Conservation (phyloP, 208 protist genomes). For the Leishmania tarentolae region DNA sequence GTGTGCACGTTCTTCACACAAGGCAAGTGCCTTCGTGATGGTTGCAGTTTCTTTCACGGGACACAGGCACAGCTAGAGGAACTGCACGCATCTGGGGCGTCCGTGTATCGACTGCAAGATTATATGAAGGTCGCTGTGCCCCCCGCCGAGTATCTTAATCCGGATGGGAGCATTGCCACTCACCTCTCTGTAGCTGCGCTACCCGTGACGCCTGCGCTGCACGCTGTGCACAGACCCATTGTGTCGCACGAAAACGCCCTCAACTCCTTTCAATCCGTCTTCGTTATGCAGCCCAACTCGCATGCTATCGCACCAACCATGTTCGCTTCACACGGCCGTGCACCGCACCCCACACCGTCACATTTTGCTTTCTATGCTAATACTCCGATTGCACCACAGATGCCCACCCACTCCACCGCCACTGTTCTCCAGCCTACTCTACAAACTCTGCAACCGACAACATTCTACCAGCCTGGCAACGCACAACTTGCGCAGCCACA, state of each 20-base stretch:
- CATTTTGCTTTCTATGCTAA: constrained; percentile 30
- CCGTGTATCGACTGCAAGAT: constrained; percentile 64
- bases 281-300: constrained; percentile 27
- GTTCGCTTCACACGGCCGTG: constrained; percentile 13
- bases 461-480: constrained; percentile 22
- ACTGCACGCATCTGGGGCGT: constrained; percentile 38
- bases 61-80: constrained; percentile 58
- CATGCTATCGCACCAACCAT: constrained; percentile 21
- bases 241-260: constrained; percentile 29
- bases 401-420: constrained; percentile 3
- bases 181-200: constrained; percentile 11
- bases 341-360: constrained; percentile 3
- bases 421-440: constrained; percentile 17
- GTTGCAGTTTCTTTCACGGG: constrained; percentile 81
- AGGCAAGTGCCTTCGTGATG: constrained; percentile 69
- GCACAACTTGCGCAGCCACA: constrained; percentile 12
- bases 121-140: constrained; percentile 74
- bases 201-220: constrained; percentile 9
- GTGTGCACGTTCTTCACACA: constrained; percentile 74
- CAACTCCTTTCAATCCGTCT: constrained; percentile 24
- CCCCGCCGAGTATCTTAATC: constrained; percentile 47
- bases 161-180: constrained; percentile 34
- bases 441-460: constrained; percentile 17
- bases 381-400: constrained; percentile 9
- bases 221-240: constrained; percentile 11